These are phyloP conservation scores for Debaryomycetaceae sp. DNA, from an alignment of 1,139 yeast species.

Conservation along the genomic window DNA sequence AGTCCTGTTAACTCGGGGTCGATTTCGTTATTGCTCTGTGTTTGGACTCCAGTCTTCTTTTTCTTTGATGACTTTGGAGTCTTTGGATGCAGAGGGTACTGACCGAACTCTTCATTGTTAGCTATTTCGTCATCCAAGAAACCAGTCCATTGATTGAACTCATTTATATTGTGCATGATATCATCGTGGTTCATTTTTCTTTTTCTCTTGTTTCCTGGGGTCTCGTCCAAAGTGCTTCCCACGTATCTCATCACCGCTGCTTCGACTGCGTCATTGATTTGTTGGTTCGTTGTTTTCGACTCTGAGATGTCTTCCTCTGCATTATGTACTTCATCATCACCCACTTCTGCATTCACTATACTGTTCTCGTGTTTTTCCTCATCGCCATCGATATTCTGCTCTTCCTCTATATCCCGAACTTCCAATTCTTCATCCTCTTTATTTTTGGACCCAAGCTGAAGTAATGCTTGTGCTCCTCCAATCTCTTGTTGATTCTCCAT, in stretches of 20 bases:
- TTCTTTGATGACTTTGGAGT: conserved; percentile 9
- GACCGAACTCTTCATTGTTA: conserved; percentile 2
- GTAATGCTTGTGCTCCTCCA: conserved; percentile 47
- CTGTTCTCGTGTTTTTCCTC: conserved; percentile 17
- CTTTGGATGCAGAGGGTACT: conserved; percentile 2
- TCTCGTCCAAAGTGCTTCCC: conserved; percentile 51
- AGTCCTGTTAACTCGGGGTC: conserved; percentile 60
- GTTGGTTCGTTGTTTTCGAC: conserved; percentile 33
- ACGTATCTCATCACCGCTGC: conserved; percentile 76
- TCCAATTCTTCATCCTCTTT: conserved; percentile 17
- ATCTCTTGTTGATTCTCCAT: conserved; percentile 40
- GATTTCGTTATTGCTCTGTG: conserved; percentile 31
- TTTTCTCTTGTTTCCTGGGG: conserved; percentile 10
- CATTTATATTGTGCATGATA: conserved; percentile 33
- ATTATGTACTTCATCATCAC: conserved; percentile 8
- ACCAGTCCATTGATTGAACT: conserved; percentile 54
- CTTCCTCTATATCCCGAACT: conserved; percentile 2
- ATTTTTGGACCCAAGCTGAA: conserved; percentile 36
- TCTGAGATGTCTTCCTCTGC: conserved; percentile 20
- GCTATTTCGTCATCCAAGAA: conserved; percentile 43
- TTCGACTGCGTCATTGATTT: conserved; percentile 53
- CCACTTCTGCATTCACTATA: conserved; percentile 10
- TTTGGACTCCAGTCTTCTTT: conserved; percentile 9
- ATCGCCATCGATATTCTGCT: conserved; percentile 17
- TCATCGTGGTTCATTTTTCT: conserved; percentile 22